A percentile compares a stretch with the other conserved stretches of the same genome.
phyloP scores from a whole-genome alignment of 2,329 filamentous ascomycete species.

The Aspergillus caelatus region DNA sequence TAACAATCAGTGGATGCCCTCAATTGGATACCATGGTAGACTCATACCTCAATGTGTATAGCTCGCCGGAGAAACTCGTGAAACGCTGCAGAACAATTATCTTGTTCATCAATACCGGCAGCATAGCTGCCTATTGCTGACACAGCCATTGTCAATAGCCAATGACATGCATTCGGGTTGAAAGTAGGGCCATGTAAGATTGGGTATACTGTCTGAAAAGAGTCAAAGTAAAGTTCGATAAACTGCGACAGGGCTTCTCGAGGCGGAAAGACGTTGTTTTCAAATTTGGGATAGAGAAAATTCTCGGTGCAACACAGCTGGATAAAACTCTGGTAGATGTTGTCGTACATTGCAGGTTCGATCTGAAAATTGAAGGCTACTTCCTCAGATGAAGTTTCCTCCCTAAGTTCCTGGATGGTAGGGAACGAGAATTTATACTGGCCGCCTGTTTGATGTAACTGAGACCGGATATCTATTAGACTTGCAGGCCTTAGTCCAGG shows the following conservation, averaged over 20 bases:
- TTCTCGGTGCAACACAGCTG: constrained; percentile 35
- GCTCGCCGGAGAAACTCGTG: constrained; percentile 47
- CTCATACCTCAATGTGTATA: constrained; percentile 37
- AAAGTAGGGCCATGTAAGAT: constrained; percentile 44
- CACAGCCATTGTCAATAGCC: constrained; percentile 44
- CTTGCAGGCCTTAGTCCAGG: constrained; percentile 19
- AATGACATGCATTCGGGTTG: constrained; percentile 39
- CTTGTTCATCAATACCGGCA: constrained; percentile 28
- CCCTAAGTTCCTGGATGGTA: constrained; percentile 17
- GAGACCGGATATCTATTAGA: constrained; percentile 11
- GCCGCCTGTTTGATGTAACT: constrained; percentile 15
- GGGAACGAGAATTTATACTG: constrained; percentile 29
- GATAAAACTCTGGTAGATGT: constrained; percentile 34
- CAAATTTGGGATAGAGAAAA: constrained; percentile 35
- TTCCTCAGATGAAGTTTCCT: constrained; percentile 22
- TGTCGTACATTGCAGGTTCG: constrained; percentile 29
- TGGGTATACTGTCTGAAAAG: constrained; percentile 45
- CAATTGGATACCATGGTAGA: background rate
- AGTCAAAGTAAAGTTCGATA: constrained; percentile 40
- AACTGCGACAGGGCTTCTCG: constrained; percentile 31
- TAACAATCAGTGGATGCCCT: constrained; percentile 4
- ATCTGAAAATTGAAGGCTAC: constrained; percentile 19
- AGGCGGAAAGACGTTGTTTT: constrained; percentile 33
- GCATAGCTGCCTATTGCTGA: constrained; percentile 46
- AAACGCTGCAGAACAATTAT: constrained; percentile 37